These are phyloP conservation scores for Fusarium sp. DNA, from an alignment of 2,329 filamentous ascomycete genomes.

Conservation along the genomic window DNA sequence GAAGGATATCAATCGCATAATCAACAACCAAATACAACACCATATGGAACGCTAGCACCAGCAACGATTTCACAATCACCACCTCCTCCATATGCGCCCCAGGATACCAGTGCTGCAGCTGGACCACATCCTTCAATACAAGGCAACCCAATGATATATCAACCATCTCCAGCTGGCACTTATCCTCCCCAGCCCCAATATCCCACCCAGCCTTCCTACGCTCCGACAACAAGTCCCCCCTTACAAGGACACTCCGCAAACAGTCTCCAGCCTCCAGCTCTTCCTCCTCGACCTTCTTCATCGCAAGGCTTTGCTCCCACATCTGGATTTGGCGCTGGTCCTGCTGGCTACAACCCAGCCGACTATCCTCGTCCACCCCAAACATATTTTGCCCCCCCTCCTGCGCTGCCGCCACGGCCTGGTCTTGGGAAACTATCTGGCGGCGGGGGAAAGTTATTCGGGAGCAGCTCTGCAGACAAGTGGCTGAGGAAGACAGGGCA, in stretches of 20 bases:
- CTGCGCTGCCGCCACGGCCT: constrained; percentile 38
- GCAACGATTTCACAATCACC: constrained; percentile 37
- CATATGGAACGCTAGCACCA: constrained; percentile 11
- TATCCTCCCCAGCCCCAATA: constrained; percentile 42
- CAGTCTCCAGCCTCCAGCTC: constrained; percentile 42
- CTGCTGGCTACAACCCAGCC: constrained; percentile 42
- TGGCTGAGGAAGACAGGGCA: constrained; percentile 55
- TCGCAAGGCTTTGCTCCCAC: constrained; percentile 30
- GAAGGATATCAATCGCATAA: constrained; percentile 22
- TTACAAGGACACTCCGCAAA: constrained; percentile 27
- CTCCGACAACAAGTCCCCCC: constrained; percentile 17
- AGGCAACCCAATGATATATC: constrained; percentile 31
- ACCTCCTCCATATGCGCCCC: constrained; percentile 45
- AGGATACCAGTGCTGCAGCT: constrained; percentile 18
- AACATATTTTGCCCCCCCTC: constrained; percentile 50
- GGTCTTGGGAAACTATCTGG: constrained; percentile 36
- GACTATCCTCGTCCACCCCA: constrained; percentile 53
- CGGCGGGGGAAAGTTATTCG: constrained; percentile 49
- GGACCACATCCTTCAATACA: constrained; percentile 29
- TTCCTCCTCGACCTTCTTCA: constrained; percentile 49
- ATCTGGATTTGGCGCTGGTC: constrained; percentile 41
- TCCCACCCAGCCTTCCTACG: constrained; percentile 44
- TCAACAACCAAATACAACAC: constrained; percentile 24
- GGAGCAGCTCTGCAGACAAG: constrained; percentile 52
- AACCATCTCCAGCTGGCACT: constrained; percentile 24